phyloP scores from a whole-genome alignment of 2,329 filamentous ascomycete genomes.

The Zasmidium cellare region DNA sequence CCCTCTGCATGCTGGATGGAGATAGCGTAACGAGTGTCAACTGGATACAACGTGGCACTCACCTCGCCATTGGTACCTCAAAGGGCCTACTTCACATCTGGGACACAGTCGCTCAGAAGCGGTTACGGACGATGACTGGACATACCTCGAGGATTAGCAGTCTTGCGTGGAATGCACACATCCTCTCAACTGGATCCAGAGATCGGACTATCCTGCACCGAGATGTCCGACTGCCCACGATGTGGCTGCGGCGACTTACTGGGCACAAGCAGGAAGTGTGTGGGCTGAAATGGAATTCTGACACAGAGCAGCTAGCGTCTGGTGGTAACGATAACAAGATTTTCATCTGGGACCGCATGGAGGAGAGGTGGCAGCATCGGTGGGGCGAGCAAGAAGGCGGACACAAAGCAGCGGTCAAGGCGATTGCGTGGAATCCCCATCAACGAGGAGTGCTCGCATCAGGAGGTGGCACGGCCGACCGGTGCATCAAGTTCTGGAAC shows the following conservation, averaged over 20 bases:
- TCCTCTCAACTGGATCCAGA: conserved; percentile 90
- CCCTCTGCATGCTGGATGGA: conserved; percentile 87
- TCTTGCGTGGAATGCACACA: conserved; percentile 96
- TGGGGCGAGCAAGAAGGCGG: conserved; percentile 95
- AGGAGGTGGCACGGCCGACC: conserved; percentile 91
- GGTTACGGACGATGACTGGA: conserved; percentile 92
- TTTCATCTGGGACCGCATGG: conserved; percentile 97
- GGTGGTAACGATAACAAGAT: conserved; percentile 98
- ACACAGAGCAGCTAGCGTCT: conserved; percentile 90
- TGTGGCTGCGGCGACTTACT: conserved; percentile 81
- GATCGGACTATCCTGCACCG: conserved; percentile 94
- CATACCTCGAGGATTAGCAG: conserved; percentile 92
- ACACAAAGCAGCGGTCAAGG: conserved; percentile 94
- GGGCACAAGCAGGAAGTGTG: conserved; percentile 99
- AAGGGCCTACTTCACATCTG: conserved; percentile 96
- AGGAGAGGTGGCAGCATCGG: conserved; percentile 88
- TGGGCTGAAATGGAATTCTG: conserved; percentile 93
- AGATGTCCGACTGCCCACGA: conserved; percentile 88
- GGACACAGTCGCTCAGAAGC: conserved; percentile 84
- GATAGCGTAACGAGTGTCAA: conserved; percentile 95
- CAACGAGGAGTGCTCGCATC: conserved; percentile 92
- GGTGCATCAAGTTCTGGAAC: conserved; percentile 97
- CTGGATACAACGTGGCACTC: conserved; percentile 94
- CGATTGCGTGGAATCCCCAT: conserved; percentile 96
- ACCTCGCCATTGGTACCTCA: conserved; percentile 90